Conservation (phyloP, 805 yeast genomes). For the Spathaspora sp. region DNA sequence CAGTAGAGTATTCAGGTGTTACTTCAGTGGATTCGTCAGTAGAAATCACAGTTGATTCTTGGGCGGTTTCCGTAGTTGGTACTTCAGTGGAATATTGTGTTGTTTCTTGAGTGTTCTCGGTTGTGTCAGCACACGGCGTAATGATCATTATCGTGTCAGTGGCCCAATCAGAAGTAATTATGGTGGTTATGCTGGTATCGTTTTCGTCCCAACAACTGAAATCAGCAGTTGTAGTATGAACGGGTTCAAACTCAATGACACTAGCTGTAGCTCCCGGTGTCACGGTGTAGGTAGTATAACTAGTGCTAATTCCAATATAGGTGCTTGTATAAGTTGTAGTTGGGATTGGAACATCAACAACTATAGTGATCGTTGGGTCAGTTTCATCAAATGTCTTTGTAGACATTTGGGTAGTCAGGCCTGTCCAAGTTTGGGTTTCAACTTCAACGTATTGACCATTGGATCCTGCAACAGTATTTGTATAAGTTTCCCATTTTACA, state of each 20-base stretch:
- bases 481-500: conserved; percentile 9
- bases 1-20: no score
- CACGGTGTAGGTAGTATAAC: conserved; percentile 12
- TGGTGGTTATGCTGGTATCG: not conserved
- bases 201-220: not conserved
- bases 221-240: not conserved
- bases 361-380: conserved; percentile 18
- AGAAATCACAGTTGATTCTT: no score
- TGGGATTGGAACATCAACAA: conserved; percentile 16
- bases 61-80: no score
- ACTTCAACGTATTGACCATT: conserved; percentile 9
- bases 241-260: conserved; percentile 10
- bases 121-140: not conserved
- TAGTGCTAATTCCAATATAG: conserved; percentile 6
- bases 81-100: no score
- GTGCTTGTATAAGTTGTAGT: conserved; percentile 10
- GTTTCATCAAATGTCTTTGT: conserved; percentile 14
- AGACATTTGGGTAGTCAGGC: conserved; percentile 14
- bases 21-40: no score
- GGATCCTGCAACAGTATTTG: conserved; percentile 6
- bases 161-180: not conserved
- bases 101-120: not conserved
- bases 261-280: conserved; percentile 16
- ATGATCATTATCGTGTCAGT: not conserved
- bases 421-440: conserved; percentile 17